Evolutionary conservation across 768 basidiomycete genomes (phyloP).

Genomic region (Dioszegia hungarica): DNA sequence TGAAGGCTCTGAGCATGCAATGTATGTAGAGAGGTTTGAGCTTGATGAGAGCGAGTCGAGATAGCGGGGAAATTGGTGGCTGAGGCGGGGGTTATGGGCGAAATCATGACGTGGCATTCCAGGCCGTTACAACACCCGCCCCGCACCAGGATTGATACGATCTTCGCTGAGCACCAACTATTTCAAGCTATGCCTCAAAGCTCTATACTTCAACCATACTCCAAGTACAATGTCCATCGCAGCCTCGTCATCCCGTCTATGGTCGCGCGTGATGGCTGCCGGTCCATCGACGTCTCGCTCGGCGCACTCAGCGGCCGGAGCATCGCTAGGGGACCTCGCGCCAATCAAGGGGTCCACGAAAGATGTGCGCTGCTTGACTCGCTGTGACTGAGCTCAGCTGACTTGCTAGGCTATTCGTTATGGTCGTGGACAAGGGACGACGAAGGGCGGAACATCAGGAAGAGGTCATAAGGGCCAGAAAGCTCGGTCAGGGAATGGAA

Average conservation of each 20-base stretch:
- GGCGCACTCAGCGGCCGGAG: conserved; percentile 23
- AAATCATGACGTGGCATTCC: conserved; percentile 3
- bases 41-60: conserved; percentile 3
- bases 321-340: conserved; percentile 32
- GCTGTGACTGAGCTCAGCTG: background rate
- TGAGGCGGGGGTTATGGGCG: background rate
- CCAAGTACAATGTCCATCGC: background rate
- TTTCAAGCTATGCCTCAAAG: no score
- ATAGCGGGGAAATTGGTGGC: background rate
- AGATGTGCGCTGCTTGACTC: conserved; percentile 15
- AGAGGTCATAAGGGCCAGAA: conserved; percentile 95
- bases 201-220: background rate
- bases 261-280: background rate
- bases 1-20: conserved; percentile 10
- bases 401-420: conserved; percentile 6
- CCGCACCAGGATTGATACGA: no score
- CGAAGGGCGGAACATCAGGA: conserved; percentile 85
- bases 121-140: no score
- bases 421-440: conserved; percentile 87
- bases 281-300: conserved; percentile 16
- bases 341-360: conserved; percentile 37
- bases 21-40: background rate
- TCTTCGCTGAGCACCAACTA: no score
- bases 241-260: background rate
- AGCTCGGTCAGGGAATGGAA: conserved; percentile 80